Base-by-base conservation (phyloP, 179 eudicot genomes). In the Heliamphora pulchella region DNA sequence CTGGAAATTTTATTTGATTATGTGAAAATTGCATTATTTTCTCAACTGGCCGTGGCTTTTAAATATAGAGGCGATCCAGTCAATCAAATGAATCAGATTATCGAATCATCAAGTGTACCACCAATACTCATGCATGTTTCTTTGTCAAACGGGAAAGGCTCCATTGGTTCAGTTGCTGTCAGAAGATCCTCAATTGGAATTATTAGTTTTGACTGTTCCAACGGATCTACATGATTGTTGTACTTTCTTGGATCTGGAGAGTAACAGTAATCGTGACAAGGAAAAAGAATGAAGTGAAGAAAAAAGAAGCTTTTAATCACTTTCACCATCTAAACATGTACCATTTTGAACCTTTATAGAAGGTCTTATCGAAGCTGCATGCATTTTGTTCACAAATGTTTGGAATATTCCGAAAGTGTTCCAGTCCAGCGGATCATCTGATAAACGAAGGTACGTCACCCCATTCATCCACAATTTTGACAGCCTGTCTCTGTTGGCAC, bases 351-450 rank as follows among this genome's bases (percentile, higher is more conserved):
- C 47, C 39, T 67, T 68, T 68, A 17, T 58, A 2, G 75, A 58
- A 55, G 76, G 46, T 18, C 82, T 85, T 86, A 87, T 94, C 85
- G 81, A 90, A 83, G 93, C 91, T 61, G 91, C 96, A 81, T 94
- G 97, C 90, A 94, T 89, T 88, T 88, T 89, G 90, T 80, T 88
- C 81, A 93, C 93, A 77, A 91, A 91, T 69, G 83, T 81, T 80
- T 90, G 84, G 50, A 94, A 94, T 59, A 86, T 61, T 53, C 81
- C 81, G 67, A 88, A 89, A 65, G 90, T 94, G 6, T 85, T 82
- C 51, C 78, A 4, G 50, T 87, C 82, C 14, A 91, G 78, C 10
- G 90, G 83, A 8, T 89, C 88, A 47, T 88, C 96, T 7, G 88
- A 83, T 70, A 94, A 79, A n/a, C 96, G 90, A 51, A 94, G 97